phyloP scores from a whole-genome alignment of 2,329 filamentous ascomycete species.

The Neurospora crassa region DNA sequence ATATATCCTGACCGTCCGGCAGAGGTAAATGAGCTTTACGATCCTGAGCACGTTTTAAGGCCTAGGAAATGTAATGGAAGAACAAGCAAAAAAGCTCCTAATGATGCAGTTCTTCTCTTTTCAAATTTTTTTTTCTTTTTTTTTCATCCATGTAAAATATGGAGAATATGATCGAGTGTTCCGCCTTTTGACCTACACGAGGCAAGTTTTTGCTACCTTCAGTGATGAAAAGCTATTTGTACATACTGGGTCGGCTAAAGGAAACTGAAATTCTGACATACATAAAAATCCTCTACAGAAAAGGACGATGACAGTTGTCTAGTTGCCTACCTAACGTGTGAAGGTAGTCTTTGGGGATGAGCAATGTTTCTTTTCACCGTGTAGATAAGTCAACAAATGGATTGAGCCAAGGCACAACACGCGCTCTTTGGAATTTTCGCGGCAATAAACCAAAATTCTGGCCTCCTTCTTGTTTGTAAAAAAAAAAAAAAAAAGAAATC shows the following conservation, averaged over 20 bases:
- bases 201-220: too few relatives aligned
- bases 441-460: too few relatives aligned
- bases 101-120: accelerated
- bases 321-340: not conserved
- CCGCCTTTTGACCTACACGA: too few relatives aligned
- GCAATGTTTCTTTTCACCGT: not conserved
- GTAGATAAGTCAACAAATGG: not conserved
- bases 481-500: not conserved
- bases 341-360: not conserved
- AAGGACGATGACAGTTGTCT: not conserved
- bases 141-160: too few relatives aligned
- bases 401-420: not conserved
- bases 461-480: too few relatives aligned
- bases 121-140: too few relatives aligned
- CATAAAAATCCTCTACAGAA: too few relatives aligned
- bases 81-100: not conserved
- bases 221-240: too few relatives aligned
- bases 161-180: too few relatives aligned
- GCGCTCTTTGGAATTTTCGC: not conserved
- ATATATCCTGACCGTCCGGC: not conserved
- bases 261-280: too few relatives aligned
- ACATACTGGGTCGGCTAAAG: too few relatives aligned
- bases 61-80: too few relatives aligned
- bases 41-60: not conserved
- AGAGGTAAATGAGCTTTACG: not conserved